phyloP scores from a whole-genome alignment of 2,329 filamentous ascomycete genomes.

The Neophaeococcomyces aloes region DNA sequence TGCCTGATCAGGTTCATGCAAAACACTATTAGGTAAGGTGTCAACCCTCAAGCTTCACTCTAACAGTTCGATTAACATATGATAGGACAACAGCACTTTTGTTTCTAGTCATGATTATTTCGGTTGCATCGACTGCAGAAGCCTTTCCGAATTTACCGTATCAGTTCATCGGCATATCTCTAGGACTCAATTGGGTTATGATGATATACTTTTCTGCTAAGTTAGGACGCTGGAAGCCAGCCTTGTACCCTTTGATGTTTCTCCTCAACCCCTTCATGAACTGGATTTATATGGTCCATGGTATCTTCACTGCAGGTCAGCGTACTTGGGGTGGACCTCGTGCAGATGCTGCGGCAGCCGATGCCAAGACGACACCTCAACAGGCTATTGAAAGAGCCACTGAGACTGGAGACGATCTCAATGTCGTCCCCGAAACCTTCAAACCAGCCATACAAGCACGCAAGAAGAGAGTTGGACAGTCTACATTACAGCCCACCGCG shows the following conservation, averaged over 20 bases:
- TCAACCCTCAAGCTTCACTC: too few species aligned
- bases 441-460: constrained; percentile 33
- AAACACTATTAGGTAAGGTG: constrained; percentile 60
- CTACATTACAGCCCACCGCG: constrained; percentile 58
- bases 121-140: constrained; percentile 73
- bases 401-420: constrained; percentile 72
- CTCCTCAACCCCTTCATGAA: constrained; percentile 93
- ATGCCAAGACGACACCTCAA: constrained; percentile 62
- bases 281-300: constrained; percentile 97
- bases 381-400: constrained; percentile 77
- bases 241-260: constrained; percentile 94
- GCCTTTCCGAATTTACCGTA: constrained; percentile 70
- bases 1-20: constrained; percentile 85
- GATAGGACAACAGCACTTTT: constrained; percentile 72
- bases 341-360: constrained; percentile 74
- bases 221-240: constrained; percentile 81
- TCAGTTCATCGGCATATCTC: constrained; percentile 83
- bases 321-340: constrained; percentile 92
- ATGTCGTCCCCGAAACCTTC: constrained; percentile 81
- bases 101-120: constrained; percentile 87
- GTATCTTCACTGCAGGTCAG: constrained; percentile 87
- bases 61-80: too few species aligned
- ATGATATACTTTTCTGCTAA: constrained; percentile 94
- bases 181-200: constrained; percentile 85
- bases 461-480: constrained; percentile 27